Evolutionary conservation across 805 yeast species (phyloP).

Genomic region (Wickerhamiella occidentalis): DNA sequence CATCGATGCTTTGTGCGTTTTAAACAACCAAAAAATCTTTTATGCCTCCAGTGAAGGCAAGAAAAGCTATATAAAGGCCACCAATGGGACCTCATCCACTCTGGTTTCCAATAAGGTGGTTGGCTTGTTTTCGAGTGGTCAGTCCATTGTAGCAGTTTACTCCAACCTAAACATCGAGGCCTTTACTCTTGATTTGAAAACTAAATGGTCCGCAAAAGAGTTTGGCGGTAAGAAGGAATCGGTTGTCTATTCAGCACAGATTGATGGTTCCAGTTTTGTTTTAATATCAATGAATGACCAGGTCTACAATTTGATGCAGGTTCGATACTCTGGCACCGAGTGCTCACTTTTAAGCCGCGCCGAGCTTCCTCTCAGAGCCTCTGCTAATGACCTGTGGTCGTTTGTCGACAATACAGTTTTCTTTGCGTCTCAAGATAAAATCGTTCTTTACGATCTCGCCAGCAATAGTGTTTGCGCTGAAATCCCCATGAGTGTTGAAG

Average conservation of each 20-base stretch:
- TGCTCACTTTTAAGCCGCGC: background rate
- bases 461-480: background rate
- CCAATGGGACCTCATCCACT: slow-evolving; percentile 4
- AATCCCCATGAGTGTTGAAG: background rate
- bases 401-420: background rate
- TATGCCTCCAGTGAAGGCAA: slow-evolving; percentile 25
- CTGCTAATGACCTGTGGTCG: background rate
- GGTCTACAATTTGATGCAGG: background rate
- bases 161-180: slow-evolving; percentile 5
- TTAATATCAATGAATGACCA: background rate
- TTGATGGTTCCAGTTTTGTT: slow-evolving; percentile 3
- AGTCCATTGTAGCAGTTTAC: slow-evolving; percentile 7
- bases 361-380: background rate
- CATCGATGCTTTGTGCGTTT: slow-evolving; percentile 20
- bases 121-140: slow-evolving; percentile 9
- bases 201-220: slow-evolving; percentile 6
- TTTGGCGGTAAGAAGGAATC: background rate
- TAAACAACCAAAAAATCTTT: slow-evolving; percentile 11
- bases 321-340: background rate
- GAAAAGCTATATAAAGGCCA: slow-evolving; percentile 18
- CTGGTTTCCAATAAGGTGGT: slow-evolving; percentile 13
- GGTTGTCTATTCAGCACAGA: slow-evolving; percentile 7
- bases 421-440: background rate
- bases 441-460: background rate
- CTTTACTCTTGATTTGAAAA: slow-evolving; percentile 1